These are phyloP conservation scores for Diacronema lutheri DNA, from an alignment of 78 protist species.

Conservation along the genomic window DNA sequence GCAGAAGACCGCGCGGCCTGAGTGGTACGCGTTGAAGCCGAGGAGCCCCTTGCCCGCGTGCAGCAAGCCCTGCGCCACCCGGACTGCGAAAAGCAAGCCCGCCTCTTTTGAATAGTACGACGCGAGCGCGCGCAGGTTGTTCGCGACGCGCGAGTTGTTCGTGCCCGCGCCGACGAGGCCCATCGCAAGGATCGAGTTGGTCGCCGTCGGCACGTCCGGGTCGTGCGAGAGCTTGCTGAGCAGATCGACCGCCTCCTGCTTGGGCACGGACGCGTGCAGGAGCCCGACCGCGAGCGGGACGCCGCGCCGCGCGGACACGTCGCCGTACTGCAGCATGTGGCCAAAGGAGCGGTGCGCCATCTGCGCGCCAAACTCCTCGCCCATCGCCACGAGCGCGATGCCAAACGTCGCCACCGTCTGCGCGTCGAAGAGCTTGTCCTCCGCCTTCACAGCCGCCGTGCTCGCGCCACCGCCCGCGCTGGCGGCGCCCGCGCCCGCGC, in stretches of 20 bases:
- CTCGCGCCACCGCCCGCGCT: background rate
- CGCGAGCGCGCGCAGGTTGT: constrained; percentile 63
- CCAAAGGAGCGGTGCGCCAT: constrained; percentile 84
- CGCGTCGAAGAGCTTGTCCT: background rate
- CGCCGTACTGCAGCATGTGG: constrained; percentile 72
- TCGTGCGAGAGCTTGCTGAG: constrained; percentile 89
- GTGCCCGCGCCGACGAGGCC: constrained; percentile 93
- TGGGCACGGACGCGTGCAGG: constrained; percentile 81
- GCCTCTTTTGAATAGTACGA: constrained; percentile 43
- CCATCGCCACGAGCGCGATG: constrained; percentile 92
- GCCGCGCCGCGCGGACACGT: constrained; percentile 39
- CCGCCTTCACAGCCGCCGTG: constrained; percentile 1
- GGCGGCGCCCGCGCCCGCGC: background rate
- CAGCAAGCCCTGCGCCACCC: constrained; percentile 75
- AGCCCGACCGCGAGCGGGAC: constrained; percentile 95
- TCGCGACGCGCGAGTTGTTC: constrained; percentile 91
- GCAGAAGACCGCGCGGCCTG: constrained; percentile 77
- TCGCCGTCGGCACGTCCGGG: constrained; percentile 49
- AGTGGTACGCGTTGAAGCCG: constrained; percentile 52
- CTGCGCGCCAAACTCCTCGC: constrained; percentile 91
- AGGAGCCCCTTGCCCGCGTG: constrained; percentile 89
- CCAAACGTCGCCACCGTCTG: constrained; percentile 81
- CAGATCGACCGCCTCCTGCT: constrained; percentile 22
- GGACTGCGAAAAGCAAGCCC: constrained; percentile 26
- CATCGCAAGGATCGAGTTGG: constrained; percentile 76